Evolutionary conservation across 192 early-diverging fungal species (phyloP).

Genomic region (Coemansia asiatica): DNA sequence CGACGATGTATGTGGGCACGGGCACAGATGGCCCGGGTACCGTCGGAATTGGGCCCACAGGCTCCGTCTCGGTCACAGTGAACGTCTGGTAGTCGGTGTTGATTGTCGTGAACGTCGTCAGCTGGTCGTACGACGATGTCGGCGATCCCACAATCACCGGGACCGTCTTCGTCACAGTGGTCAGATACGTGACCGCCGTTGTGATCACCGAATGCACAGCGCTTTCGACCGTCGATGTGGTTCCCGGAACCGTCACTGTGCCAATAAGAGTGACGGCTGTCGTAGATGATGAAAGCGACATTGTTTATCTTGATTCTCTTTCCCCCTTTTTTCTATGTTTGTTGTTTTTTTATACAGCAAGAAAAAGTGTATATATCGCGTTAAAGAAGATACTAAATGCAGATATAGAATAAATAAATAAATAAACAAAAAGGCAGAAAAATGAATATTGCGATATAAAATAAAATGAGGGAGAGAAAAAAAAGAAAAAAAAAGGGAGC

Average conservation of each 20-base stretch:
- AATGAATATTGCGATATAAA: constrained; percentile 2
- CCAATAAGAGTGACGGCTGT: constrained; percentile 18
- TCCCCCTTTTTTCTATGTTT: constrained; percentile 8
- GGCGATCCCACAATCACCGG: constrained; percentile 11
- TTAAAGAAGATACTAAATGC: constrained; percentile 2
- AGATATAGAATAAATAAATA: constrained; percentile 10
- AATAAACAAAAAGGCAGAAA: background rate
- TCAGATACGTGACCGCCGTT: constrained; percentile 22
- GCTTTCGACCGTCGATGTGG: background rate
- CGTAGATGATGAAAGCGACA: constrained; percentile 24
- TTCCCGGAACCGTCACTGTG: constrained; percentile 30
- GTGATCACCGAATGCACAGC: constrained; percentile 19
- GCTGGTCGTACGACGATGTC: constrained; percentile 16
- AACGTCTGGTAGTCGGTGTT: constrained; percentile 33
- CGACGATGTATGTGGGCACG: constrained; percentile 28
- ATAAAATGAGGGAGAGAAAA: background rate
- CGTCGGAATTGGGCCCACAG: constrained; percentile 9
- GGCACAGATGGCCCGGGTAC: constrained; percentile 14
- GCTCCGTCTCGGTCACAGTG: constrained; percentile 6
- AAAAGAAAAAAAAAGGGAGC: background rate
- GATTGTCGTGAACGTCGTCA: constrained; percentile 43
- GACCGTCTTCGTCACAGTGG: constrained; percentile 26
- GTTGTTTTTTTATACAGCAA: background rate
- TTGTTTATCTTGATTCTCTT: constrained; percentile 1
- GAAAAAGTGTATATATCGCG: too few species aligned